Evolutionary conservation across 1,284 basidiomycete species (phyloP), one percentile per base, ranked within the genome.

Genomic region (Sporisorium sorghi): DNA sequence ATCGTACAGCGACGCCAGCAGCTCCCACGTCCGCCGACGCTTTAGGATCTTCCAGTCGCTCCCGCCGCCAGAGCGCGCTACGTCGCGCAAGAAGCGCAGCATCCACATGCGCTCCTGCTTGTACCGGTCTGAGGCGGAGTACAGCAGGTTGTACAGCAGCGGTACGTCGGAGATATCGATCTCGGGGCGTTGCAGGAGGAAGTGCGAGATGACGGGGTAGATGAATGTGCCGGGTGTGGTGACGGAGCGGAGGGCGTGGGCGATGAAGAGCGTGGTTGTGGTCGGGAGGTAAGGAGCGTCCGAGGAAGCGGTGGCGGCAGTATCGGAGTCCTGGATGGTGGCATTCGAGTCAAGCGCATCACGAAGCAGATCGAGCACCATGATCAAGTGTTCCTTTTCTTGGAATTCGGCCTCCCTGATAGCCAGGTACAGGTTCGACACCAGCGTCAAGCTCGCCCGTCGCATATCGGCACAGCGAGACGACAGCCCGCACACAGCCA

Each of bases 101-200:
- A 97, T 94, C 94, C 94, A 97, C 2, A 87, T 87, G 21, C 93
- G 87, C 79, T 97, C 93, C 33, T 74, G 74, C 80, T 90, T 91
- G 85, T 90, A 91, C 90, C 91, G 92, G 30, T 92, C 90, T 21
- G 87, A 86, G 1, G 90, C 87, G 8, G 86, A 85, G 83, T 94
- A 96, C 2, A 98, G 87, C 89, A 94, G 90, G 12, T 88, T 87
- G 84, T 92, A 93, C 35, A 97, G 86, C 88, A 94, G 88, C 0
- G 94, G 94, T 2, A 95, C 91, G 80, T 96, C 93, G 6, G 83
- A 85, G 0, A 86, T 85, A 82, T 95, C 93, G 11, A 95, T 86
- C 44, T 88, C 87, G 0, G 92, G 90, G 24, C 93, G 88, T 85
- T 95, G 93, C 0, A 96, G 87, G 8, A 96, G 88, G 87, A 94